These are phyloP conservation scores for Lanzia echinophila DNA, from an alignment of 2,329 filamentous ascomycete species.

Conservation along the genomic window DNA sequence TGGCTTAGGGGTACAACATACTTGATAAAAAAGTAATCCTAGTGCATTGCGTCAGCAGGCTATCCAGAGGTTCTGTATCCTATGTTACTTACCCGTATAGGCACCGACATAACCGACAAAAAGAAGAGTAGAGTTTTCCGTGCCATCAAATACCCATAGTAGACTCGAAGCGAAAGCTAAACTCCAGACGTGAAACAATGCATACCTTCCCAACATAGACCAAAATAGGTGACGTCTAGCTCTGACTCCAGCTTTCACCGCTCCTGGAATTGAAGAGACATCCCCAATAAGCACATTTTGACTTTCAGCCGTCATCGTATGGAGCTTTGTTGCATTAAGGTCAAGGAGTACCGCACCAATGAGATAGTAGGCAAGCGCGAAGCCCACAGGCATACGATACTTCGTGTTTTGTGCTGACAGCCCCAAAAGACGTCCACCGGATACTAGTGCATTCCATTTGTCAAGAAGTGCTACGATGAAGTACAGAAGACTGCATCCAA, in stretches of 20 bases:
- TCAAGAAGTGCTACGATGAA: constrained; percentile 32
- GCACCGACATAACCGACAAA: constrained; percentile 34
- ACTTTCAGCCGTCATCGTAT: constrained; percentile 5
- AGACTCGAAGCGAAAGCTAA: constrained; percentile 35
- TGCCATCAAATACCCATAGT: constrained; percentile 45
- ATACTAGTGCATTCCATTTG: constrained; percentile 27
- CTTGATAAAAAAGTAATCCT: constrained; percentile 8
- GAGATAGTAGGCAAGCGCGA: constrained; percentile 36
- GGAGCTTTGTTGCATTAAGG: constrained; percentile 4
- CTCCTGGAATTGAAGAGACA: constrained; percentile 6
- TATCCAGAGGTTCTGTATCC: background rate
- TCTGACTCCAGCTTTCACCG: constrained; percentile 10
- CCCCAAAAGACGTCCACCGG: constrained; percentile 31
- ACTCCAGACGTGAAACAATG: constrained; percentile 37
- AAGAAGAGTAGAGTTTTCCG: constrained; percentile 38
- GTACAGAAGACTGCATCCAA: constrained; percentile 29
- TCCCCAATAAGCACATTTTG: constrained; percentile 4
- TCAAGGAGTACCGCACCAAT: constrained; percentile 35
- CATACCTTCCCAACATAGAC: constrained; percentile 36
- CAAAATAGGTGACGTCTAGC: constrained; percentile 33
- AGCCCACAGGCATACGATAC: constrained; percentile 39
- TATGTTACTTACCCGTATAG: constrained; percentile 31
- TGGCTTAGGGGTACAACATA: background rate
- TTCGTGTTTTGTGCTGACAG: constrained; percentile 27
- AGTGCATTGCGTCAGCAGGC: background rate